Conservation (phyloP, 495 filamentous ascomycete genomes). For the Choiromyces venosus region DNA sequence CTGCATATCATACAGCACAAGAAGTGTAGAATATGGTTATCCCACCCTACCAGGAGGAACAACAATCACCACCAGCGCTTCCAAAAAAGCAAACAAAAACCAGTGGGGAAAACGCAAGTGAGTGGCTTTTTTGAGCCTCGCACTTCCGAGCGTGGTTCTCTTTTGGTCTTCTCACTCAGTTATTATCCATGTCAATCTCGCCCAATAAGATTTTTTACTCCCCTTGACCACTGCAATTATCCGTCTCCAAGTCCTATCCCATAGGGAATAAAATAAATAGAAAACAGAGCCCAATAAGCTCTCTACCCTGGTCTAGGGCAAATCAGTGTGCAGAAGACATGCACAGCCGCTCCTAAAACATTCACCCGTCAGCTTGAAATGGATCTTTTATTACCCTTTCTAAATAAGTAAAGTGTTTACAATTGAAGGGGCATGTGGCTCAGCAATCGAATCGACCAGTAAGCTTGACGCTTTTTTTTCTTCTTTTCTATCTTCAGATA, state of each 20-base stretch:
- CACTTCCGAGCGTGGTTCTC: neutral
- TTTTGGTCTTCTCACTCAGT: neutral
- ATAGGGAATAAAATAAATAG: neutral
- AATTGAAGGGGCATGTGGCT: neutral
- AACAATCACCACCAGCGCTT: neutral
- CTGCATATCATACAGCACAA: conserved; percentile 17
- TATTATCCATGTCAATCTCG: neutral
- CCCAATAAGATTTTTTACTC: neutral
- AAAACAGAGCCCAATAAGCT: neutral
- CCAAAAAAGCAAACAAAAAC: neutral
- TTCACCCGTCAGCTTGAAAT: neutral
- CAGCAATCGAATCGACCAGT: neutral
- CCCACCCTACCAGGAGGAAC: neutral
- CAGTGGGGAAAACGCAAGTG: neutral
- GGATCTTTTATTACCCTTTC: neutral
- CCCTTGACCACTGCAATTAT: neutral
- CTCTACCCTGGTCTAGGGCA: neutral
- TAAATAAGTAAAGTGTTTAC: neutral
- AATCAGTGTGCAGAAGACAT: neutral
- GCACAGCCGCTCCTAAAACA: neutral
- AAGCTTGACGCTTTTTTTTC: too few relatives aligned
- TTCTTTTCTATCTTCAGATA: neutral
- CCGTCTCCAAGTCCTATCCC: neutral
- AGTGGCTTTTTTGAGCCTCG: conserved; percentile 27
- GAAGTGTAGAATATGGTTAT: neutral